phyloP scores from a whole-genome alignment of 1,284 basidiomycete genomes.

The Coniophora puteana region DNA sequence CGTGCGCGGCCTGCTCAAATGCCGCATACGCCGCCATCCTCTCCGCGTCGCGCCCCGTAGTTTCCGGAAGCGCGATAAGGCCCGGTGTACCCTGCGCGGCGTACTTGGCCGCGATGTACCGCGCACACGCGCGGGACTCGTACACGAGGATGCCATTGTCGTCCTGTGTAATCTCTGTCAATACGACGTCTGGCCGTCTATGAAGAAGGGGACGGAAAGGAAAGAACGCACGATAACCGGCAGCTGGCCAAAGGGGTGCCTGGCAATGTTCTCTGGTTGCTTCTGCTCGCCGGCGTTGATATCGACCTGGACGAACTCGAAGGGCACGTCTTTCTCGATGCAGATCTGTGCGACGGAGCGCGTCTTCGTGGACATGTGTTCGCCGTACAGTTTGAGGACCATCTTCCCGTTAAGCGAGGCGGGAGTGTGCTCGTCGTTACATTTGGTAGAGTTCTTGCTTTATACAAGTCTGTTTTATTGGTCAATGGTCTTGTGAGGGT shows the following conservation, averaged over 20 bases:
- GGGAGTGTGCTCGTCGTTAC: no score
- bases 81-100: constrained; percentile 22
- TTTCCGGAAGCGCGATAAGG: constrained; percentile 31
- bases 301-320: not conserved
- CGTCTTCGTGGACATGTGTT: constrained; percentile 1
- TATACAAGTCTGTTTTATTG: no score
- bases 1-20: no score
- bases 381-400: no score
- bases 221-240: not conserved
- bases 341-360: constrained; percentile 4
- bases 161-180: constrained; percentile 33
- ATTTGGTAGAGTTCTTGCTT: no score
- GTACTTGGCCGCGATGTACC: constrained; percentile 42
- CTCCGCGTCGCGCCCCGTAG: no score
- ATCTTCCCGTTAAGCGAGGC: no score
- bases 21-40: no score
- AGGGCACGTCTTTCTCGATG: constrained; percentile 1
- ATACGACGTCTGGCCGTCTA: not conserved
- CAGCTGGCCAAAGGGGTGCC: constrained; percentile 6
- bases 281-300: not conserved
- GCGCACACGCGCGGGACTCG: constrained; percentile 48
- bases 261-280: not conserved
- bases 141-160: constrained; percentile 40
- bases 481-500: no score
- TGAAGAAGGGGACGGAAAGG: not conserved